phyloP scores from a whole-genome alignment of 2,329 filamentous ascomycete species.

The Hawksworthiomyces lignivorus region DNA sequence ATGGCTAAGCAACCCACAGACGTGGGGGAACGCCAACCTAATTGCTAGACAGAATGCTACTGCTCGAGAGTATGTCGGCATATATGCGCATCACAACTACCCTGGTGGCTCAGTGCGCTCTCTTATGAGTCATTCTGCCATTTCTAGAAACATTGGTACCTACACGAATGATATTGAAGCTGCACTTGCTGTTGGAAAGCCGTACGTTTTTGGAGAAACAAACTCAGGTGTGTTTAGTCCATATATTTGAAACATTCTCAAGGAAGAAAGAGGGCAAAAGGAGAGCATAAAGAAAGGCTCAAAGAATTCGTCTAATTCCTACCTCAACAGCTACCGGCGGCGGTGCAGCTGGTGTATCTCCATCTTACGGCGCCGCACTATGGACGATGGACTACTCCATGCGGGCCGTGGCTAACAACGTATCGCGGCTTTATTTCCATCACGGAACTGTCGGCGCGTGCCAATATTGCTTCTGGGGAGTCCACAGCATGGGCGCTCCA shows the following conservation, averaged over 20 bases:
- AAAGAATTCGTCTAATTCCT: too few relatives aligned
- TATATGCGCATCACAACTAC: constrained; percentile 44
- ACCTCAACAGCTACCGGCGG: too few relatives aligned
- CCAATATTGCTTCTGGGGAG: constrained; percentile 40
- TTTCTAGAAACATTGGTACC: constrained; percentile 31
- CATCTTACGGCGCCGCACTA: constrained; percentile 40
- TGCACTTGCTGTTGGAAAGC: constrained; percentile 30
- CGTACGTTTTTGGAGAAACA: constrained; percentile 42
- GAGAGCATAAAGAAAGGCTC: too few relatives aligned
- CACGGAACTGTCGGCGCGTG: constrained; percentile 45
- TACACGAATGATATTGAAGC: constrained; percentile 28
- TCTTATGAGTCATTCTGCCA: constrained; percentile 37
- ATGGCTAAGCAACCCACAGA: constrained; percentile 25
- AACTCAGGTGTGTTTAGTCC: constrained; percentile 39
- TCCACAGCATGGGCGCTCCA: constrained; percentile 40
- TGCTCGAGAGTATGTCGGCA: constrained; percentile 31
- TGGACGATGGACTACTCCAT: constrained; percentile 44
- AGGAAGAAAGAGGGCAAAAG: too few relatives aligned
- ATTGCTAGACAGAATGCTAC: constrained; percentile 30
- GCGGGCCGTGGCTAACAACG: constrained; percentile 26
- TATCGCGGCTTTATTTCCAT: constrained; percentile 41
- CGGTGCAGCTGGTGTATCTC: constrained; percentile 31
- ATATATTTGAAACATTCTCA: too few relatives aligned
- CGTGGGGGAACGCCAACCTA: constrained; percentile 32
- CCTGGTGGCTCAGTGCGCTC: constrained; percentile 32